phyloP scores from a whole-genome alignment of 805 yeast genomes.

The Wickerhamomyces mucosus region DNA sequence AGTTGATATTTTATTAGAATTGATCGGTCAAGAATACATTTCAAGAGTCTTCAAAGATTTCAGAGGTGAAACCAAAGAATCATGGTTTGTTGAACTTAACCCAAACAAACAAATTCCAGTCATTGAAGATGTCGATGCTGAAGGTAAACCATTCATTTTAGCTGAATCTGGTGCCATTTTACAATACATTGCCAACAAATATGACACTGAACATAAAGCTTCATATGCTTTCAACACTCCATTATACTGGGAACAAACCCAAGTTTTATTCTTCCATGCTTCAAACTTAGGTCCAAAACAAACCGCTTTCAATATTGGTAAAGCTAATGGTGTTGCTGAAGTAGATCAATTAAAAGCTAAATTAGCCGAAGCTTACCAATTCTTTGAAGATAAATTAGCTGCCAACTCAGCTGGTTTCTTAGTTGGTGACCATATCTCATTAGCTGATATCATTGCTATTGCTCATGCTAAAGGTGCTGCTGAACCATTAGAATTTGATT shows the following conservation, averaged over 20 bases:
- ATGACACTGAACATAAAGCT: conserved; percentile 40
- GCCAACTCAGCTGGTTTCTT: conserved; percentile 37
- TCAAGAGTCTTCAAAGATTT: conserved; percentile 30
- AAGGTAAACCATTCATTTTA: conserved; percentile 34
- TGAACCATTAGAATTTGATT: conserved; percentile 4
- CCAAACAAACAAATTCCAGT: conserved; percentile 59
- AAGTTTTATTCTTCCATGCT: conserved; percentile 47
- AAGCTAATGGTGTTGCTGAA: conserved; percentile 26
- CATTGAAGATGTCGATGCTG: conserved; percentile 24
- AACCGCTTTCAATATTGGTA: conserved; percentile 37
- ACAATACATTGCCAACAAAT: conserved; percentile 46
- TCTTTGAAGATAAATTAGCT: conserved; percentile 38
- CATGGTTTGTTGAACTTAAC: conserved; percentile 45
- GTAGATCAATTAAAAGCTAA: conserved; percentile 26
- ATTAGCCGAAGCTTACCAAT: conserved; percentile 37
- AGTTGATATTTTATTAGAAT: conserved; percentile 26
- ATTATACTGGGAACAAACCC: conserved; percentile 40
- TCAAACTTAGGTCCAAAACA: conserved; percentile 51
- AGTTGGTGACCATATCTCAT: conserved; percentile 48
- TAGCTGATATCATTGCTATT: conserved; percentile 44
- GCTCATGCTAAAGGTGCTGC: conserved; percentile 21
- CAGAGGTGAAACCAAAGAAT: conserved; percentile 39
- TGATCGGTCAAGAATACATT: conserved; percentile 24
- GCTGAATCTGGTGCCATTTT: conserved; percentile 57
- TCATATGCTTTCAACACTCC: conserved; percentile 26